phyloP scores from a whole-genome alignment of 352 stramenopile genomes.

The Phytopythium cucurbitacearum region DNA sequence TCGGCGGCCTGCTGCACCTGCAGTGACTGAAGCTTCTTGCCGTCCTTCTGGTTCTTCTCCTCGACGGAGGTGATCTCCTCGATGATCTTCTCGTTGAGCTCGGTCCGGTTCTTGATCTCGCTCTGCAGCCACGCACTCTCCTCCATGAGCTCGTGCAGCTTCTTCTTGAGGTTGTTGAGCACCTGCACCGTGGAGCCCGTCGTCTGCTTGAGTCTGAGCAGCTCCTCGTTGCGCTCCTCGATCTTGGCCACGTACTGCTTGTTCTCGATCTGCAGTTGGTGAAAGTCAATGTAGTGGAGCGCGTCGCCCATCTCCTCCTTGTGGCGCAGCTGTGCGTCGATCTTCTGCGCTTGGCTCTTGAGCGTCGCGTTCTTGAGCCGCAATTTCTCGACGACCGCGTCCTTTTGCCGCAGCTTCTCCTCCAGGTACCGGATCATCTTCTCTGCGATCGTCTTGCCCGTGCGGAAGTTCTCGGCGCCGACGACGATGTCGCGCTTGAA shows the following conservation, averaged over 20 bases:
- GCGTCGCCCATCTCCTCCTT: slow-evolving; percentile 95
- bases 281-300: slow-evolving; percentile 96
- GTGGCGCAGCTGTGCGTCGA: slow-evolving; percentile 87
- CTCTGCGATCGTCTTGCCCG: slow-evolving; percentile 91
- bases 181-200: slow-evolving; percentile 88
- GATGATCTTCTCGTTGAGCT: slow-evolving; percentile 87
- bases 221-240: slow-evolving; percentile 93
- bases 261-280: slow-evolving; percentile 96
- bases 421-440: slow-evolving; percentile 95
- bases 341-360: slow-evolving; percentile 91
- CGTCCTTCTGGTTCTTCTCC: slow-evolving; percentile 70
- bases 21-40: slow-evolving; percentile 45
- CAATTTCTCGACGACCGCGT: slow-evolving; percentile 92
- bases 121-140: slow-evolving; percentile 77
- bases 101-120: slow-evolving; percentile 76
- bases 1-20: slow-evolving; percentile 66
- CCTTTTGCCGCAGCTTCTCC: slow-evolving; percentile 91
- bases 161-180: slow-evolving; percentile 90
- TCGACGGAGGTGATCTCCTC: slow-evolving; percentile 69
- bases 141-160: slow-evolving; percentile 79
- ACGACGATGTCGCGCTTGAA: slow-evolving; percentile 95
- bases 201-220: slow-evolving; percentile 90
- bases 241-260: slow-evolving; percentile 95
- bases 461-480: slow-evolving; percentile 91
- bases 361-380: slow-evolving; percentile 92